A percentile compares a stretch with the other conserved stretches of the same genome.
These are phyloP conservation scores for Verticillium klebahnii DNA, from an alignment of 2,329 filamentous ascomycete species.

Conservation along the genomic window DNA sequence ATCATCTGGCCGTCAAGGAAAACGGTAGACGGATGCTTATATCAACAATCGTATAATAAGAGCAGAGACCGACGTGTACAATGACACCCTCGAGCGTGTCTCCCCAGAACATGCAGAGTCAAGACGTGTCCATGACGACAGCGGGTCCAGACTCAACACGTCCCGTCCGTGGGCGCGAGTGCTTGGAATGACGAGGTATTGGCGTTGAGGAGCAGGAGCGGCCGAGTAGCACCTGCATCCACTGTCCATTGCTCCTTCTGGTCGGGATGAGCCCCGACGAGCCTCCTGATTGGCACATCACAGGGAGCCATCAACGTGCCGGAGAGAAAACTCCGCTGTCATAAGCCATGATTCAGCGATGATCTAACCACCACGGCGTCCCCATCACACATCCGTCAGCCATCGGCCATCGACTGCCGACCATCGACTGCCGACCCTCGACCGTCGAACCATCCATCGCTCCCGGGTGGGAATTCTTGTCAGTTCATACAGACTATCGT, in stretches of 20 bases:
- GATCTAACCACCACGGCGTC: not conserved
- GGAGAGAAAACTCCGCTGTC: not conserved
- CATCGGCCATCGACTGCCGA: too few relatives aligned
- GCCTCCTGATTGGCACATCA: not conserved
- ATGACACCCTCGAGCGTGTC: not conserved
- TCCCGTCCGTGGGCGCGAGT: not conserved
- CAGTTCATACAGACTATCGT: too few relatives aligned
- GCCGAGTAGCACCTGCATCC: not conserved
- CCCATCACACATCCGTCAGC: not conserved
- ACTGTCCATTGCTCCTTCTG: not conserved
- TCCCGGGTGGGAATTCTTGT: too few relatives aligned
- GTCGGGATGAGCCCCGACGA: not conserved
- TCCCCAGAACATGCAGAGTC: not conserved
- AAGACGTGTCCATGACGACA: not conserved
- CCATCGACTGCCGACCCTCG: too few relatives aligned
- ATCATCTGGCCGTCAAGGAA: not conserved
- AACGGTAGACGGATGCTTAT: not conserved
- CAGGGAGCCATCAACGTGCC: not conserved
- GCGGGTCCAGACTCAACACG: not conserved
- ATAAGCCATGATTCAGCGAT: not conserved
- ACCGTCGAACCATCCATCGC: too few relatives aligned
- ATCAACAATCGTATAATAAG: not conserved
- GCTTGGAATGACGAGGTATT: not conserved
- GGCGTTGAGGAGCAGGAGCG: not conserved
- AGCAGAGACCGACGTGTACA: not conserved